Base-by-base conservation (phyloP, 2,329 filamentous ascomycete species). In the Fusarium sulawesiense region DNA sequence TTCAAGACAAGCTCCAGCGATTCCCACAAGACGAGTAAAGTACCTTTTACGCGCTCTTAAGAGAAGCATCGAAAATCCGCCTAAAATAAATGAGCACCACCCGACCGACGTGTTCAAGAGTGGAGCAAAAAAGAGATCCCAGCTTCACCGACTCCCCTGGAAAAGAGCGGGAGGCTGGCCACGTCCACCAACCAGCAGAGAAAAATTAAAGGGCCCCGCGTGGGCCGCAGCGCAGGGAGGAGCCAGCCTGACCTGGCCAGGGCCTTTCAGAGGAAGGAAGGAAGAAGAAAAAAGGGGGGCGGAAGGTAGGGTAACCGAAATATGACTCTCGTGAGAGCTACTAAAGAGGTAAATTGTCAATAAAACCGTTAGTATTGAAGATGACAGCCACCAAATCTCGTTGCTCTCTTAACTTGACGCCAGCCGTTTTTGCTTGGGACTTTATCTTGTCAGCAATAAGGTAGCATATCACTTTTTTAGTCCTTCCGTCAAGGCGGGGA, bases 121-220 rank as follows among this genome's bases (percentile, higher is more conserved):
- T 68, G 64, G 65, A 73, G 59, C 67, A 58, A 56, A 58, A 57
- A 70, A 66, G 50, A 37, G 62, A 62, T 71, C 72, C 71, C 64
- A 51, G 61, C 70, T 63, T 64, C 68, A 70, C 68, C 68, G 68
- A 70, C 68, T 74, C 67, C 63, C 60, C 47, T 71, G 21, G 67
- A 46, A 40, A 40, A 45, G 50, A 21, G 47, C 42, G 57, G 60
- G 60, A 71, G 64, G 68, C 56, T 69, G 60, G 68, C 56, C 56
- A 46, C 64, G 64, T 62, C 68, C 68, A 68, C 67, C 63, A 57
- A 60, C 63, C 55, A 66, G 63, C 63, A 51, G 21, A 53, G 41
- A 66, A 56, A 70, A 68, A 71, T 64, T 55, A 71, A 56, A 67
- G 67, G 67, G 67, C 67, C 67, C 66, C 64, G 60, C 63, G 55